Percentiles rank a stretch among this genome's conserved stretches.
Conservation (phyloP, 2,329 filamentous ascomycete species). For the Alternaria alternata region DNA sequence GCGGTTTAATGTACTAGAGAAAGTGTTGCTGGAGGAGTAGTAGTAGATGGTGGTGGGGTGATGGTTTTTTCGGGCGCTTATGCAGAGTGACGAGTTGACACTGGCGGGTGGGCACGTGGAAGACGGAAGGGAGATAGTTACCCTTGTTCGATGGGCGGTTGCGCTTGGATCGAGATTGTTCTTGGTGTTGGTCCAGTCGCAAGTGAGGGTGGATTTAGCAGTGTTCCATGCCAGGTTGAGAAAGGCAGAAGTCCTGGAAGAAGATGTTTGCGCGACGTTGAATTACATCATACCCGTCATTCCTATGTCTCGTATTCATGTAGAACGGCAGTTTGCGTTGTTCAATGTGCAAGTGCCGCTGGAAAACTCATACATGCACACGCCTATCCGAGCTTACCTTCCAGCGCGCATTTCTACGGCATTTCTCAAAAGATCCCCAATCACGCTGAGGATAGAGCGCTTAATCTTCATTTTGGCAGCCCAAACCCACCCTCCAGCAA, state of each 20-base stretch:
- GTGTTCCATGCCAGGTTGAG: background rate
- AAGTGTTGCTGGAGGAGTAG: background rate
- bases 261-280: background rate
- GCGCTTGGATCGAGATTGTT: slow-evolving; percentile 9
- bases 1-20: background rate
- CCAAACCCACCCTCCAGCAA: slow-evolving; percentile 18
- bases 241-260: background rate
- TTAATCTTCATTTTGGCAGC: slow-evolving; percentile 11
- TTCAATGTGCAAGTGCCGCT: background rate
- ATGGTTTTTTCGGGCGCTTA: slow-evolving; percentile 13
- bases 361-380: background rate
- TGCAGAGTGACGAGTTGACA: slow-evolving; percentile 11
- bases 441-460: slow-evolving; percentile 5
- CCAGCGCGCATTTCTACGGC: background rate
- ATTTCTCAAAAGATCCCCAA: slow-evolving; percentile 6
- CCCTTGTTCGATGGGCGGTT: background rate
- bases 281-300: background rate
- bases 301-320: background rate
- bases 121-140: background rate
- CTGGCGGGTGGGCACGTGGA: slow-evolving; percentile 4
- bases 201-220: background rate
- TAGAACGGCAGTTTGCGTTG: slow-evolving; percentile 3
- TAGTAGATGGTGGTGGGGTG: background rate
- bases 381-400: background rate
- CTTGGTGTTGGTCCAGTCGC: background rate